Base-by-base conservation (phyloP, 2,329 filamentous ascomycete genomes). In the Pestalotiopsis fici region DNA sequence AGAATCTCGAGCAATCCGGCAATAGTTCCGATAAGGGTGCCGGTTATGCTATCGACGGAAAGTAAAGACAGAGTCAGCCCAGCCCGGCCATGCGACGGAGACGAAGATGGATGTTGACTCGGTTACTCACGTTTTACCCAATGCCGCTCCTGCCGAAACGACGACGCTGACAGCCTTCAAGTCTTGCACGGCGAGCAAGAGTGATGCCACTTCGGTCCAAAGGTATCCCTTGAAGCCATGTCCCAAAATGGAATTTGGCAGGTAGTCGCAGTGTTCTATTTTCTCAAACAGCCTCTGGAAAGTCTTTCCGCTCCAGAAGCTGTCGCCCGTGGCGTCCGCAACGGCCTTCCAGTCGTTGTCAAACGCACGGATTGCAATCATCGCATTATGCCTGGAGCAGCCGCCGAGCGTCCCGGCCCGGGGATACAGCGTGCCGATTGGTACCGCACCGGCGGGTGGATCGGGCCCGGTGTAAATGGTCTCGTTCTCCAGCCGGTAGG, bases 211-310 rank as follows among this genome's bases (percentile, higher is more conserved):
- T 61, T 78, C 79, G 11, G 83, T 86, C 18, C 77, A 77, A 15
- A 88, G 79, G 85, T 85, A 89, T 7, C 87, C 87, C 61, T 83
- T 75, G 70, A 83, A 87, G 2, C 87, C 88, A 70, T 89, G 87
- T 2, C 85, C 85, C 18, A 77, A 31, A 9, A 81, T 69, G 15
- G 78, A 80, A 59, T 57, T 65, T 23, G 77, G 78, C 2, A 81
- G 28, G 25, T 67, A 67, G 27, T 67, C 56, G 63, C 66, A 68
- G 18, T 68, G 43, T 56, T 68, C 63, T 6, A 66, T 66, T 5
- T 23, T 50, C 18, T 65, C 57, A 25, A 35, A 66, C 23, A 65
- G 61, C 5, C 43, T 23, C 23, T 63, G 61, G 55, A 68, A 65
- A 2, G 61, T 68, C 21, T 37, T 27, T 15, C 60, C 66, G 43